These are phyloP conservation scores for Thelonectria blattea DNA, from an alignment of 2,329 filamentous ascomycete genomes.

Conservation along the genomic window DNA sequence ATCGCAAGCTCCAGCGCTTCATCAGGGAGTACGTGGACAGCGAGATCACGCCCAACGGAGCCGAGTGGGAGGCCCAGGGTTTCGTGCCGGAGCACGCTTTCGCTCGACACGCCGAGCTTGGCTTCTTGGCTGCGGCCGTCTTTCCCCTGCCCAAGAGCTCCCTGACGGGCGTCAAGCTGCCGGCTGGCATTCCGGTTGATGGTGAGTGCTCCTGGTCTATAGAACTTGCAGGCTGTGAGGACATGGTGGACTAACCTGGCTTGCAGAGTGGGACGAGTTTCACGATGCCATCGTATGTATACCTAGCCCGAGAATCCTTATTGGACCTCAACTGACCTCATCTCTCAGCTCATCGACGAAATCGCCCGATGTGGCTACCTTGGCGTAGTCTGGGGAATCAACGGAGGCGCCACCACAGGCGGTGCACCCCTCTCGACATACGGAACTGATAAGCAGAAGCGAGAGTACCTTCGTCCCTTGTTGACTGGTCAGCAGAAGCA, in stretches of 20 bases:
- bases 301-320: neutral
- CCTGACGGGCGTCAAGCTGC: slow-evolving; percentile 4
- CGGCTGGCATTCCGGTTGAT: neutral
- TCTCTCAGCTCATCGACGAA: slow-evolving; percentile 1
- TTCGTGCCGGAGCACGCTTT: slow-evolving; percentile 4
- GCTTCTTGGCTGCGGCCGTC: slow-evolving; percentile 4
- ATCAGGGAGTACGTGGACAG: slow-evolving; percentile 8
- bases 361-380: slow-evolving; percentile 6
- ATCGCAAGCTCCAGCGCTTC: neutral
- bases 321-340: neutral
- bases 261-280: slow-evolving; percentile 10
- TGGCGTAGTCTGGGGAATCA: slow-evolving; percentile 6
- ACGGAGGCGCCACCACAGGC: neutral
- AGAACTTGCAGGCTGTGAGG: neutral
- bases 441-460: slow-evolving; percentile 38
- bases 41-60: slow-evolving; percentile 1
- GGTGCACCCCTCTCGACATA: neutral
- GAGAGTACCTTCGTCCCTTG: slow-evolving; percentile 63
- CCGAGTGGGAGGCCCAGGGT: slow-evolving; percentile 7
- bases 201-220: neutral
- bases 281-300: slow-evolving; percentile 1
- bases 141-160: slow-evolving; percentile 7
- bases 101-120: slow-evolving; percentile 6
- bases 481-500: slow-evolving; percentile 65
- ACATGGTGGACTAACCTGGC: neutral